Conservation (phyloP, 1,284 basidiomycete species). For the Athelia psychrophila region DNA sequence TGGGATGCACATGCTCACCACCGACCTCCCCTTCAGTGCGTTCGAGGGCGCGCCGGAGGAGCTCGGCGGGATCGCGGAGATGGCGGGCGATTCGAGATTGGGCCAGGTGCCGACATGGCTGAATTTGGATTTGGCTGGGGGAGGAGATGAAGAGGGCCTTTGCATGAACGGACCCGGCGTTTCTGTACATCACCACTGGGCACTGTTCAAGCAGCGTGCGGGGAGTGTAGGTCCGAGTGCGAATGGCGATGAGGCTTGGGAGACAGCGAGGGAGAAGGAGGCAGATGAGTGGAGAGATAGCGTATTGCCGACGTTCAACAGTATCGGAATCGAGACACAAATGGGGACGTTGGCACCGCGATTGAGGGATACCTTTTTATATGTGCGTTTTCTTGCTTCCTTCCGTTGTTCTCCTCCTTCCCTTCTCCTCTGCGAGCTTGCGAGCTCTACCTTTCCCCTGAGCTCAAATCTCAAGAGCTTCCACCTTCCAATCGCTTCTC, state of each 20-base stretch:
- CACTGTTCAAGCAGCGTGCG: background rate
- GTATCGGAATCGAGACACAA: background rate
- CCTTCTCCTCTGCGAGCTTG: background rate
- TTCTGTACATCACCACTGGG: background rate
- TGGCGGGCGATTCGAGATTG: background rate
- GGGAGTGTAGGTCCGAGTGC: no score
- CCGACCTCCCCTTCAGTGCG: background rate
- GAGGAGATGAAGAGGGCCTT: background rate
- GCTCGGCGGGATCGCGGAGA: background rate
- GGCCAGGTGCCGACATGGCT: background rate
- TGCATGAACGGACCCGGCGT: no score
- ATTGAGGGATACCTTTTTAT: background rate
- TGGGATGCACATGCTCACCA: background rate
- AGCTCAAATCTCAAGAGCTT: no score
- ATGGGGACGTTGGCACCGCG: background rate
- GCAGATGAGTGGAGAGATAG: conserved; percentile 10
- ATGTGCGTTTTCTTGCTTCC: background rate
- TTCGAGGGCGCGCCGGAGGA: background rate
- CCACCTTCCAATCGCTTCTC: conserved; percentile 11
- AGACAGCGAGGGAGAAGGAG: background rate
- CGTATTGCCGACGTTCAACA: conserved; percentile 14
- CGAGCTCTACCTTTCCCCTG: conserved; percentile 29
- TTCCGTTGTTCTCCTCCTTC: background rate
- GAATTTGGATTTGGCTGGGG: background rate
- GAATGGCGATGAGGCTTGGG: no score